Evolutionary conservation across 495 filamentous ascomycete genomes (phyloP).

Genomic region (Aspergillus sparsus): DNA sequence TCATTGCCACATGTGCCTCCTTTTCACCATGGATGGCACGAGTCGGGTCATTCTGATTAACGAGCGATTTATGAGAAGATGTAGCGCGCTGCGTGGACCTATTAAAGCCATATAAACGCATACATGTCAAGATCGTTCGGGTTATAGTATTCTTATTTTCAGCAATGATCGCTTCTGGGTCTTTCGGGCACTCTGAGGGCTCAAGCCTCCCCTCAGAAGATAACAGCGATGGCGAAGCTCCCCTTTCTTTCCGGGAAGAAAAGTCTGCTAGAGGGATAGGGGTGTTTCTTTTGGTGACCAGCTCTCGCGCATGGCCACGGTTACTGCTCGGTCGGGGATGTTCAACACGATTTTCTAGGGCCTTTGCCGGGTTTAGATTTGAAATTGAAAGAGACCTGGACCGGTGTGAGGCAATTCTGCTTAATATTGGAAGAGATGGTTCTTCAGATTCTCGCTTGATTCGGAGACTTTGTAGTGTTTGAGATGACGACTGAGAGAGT

Average conservation of each 20-base stretch:
- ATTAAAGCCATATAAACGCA: slow-evolving; percentile 64
- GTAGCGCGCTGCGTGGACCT: slow-evolving; percentile 39
- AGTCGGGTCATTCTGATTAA: slow-evolving; percentile 23
- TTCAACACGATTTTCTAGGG: slow-evolving; percentile 20
- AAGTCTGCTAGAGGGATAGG: slow-evolving; percentile 35
- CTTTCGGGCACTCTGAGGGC: slow-evolving; percentile 25
- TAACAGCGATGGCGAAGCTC: slow-evolving; percentile 21
- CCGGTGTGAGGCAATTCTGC: slow-evolving; percentile 34
- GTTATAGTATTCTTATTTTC: slow-evolving; percentile 48
- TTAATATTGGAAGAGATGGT: slow-evolving; percentile 35
- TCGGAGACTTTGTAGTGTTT: slow-evolving; percentile 37
- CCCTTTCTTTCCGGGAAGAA: slow-evolving; percentile 20
- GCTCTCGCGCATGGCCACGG: slow-evolving; percentile 21
- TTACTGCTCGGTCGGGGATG: slow-evolving; percentile 27
- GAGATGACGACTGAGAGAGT: slow-evolving; percentile 35
- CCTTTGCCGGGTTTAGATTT: slow-evolving; percentile 32
- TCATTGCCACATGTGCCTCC: slow-evolving; percentile 14
- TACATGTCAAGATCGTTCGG: slow-evolving; percentile 58
- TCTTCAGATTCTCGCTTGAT: slow-evolving; percentile 48
- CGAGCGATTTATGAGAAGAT: slow-evolving; percentile 22
- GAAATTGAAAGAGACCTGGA: slow-evolving; percentile 43
- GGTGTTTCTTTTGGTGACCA: slow-evolving; percentile 22
- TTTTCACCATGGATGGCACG: slow-evolving; percentile 16
- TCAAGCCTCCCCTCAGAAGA: slow-evolving; percentile 25
- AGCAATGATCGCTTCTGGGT: slow-evolving; percentile 39